Base-by-base conservation (phyloP, 1,284 basidiomycete genomes). In the Ceratobasidium sp. region DNA sequence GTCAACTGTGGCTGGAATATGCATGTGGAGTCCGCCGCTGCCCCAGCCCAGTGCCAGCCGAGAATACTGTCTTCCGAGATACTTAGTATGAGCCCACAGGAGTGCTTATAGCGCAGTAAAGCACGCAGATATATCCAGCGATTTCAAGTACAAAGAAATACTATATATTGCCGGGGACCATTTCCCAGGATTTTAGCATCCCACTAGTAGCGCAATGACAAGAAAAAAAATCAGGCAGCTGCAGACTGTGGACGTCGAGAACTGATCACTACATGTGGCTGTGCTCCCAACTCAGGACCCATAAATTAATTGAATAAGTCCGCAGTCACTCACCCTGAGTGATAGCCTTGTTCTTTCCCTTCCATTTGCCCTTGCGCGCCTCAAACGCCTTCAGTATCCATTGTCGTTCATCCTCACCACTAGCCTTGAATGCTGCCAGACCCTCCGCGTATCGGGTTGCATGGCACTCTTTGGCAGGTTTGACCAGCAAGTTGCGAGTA, bases 401-500 rank as follows among this genome's bases (percentile, higher is more conserved):
- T 1, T 80, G 67, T 29, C 84, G 83, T 76, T 88, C 82, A 1
- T 80, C 78, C 22, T 79, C 71, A 0, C 82, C 82, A 79, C 85
- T 84, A 17, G 78, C 69, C 66, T 81, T 80, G 11, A 84, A 83
- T 0, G 84, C 86, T 71, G 83, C 81, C 1, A 82, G 59, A 0
- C 87, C 87, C 77, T 87, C 84, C 3, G 81, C 80, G 8, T 85
- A 81, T 15, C 86, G 82, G 6, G 85, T 84, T 19, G 80, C 79
- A 29, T 84, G 83, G 44, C 83, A 83, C n/a, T 82, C 80, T 13
- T 82, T 79, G 44, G 85, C 83, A 61, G 82, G 82, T 56, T 82
- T 77, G 5, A 77, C 80, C 73, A 80, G 80, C n/a, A 78, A 76
- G n/a, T 82, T 82, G 54, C 85, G 84, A 37, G 84, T 80, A 62